Percentiles rank a stretch among this genome's conserved stretches.
These are phyloP conservation scores for Xylogone sp. DNA, from an alignment of 2,329 filamentous ascomycete genomes.

Conservation along the genomic window DNA sequence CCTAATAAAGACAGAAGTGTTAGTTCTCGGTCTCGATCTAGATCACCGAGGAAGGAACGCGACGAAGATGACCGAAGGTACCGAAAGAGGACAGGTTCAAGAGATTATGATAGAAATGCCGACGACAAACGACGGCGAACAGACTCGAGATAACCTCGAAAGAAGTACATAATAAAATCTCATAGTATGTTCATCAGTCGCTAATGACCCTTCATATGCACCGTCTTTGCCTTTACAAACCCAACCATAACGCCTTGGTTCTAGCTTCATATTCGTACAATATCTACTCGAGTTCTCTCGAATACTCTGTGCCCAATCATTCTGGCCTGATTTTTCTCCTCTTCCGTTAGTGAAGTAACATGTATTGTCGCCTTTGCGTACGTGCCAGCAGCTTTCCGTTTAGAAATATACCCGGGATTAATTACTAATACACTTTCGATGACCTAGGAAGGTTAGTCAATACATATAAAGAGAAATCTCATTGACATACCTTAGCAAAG, in stretches of 20 bases:
- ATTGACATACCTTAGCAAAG: slow-evolving; percentile 72
- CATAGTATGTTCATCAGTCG: slow-evolving; percentile 7
- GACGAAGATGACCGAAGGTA: slow-evolving; percentile 45
- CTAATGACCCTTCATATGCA: slow-evolving; percentile 6
- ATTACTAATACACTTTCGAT: slow-evolving; percentile 86
- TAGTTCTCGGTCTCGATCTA: slow-evolving; percentile 27
- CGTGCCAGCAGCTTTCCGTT: slow-evolving; percentile 78
- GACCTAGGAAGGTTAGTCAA: slow-evolving; percentile 51
- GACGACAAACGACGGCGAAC: slow-evolving; percentile 58
- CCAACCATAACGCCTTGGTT: background rate
- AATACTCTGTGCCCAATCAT: slow-evolving; percentile 73
- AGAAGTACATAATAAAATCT: slow-evolving; percentile 8
- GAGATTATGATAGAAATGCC: slow-evolving; percentile 48
- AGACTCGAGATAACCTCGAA: slow-evolving; percentile 31
- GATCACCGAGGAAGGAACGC: slow-evolving; percentile 28
- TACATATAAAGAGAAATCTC: background rate
- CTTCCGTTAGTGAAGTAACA: slow-evolving; percentile 55
- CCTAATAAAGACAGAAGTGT: slow-evolving; percentile 10
- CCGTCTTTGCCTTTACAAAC: slow-evolving; percentile 3
- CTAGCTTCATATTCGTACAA: slow-evolving; percentile 62
- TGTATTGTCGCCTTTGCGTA: slow-evolving; percentile 77
- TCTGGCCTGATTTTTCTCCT: slow-evolving; percentile 50
- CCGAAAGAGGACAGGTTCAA: slow-evolving; percentile 55
- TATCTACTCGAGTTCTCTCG: slow-evolving; percentile 80
- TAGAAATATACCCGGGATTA: slow-evolving; percentile 86